Evolutionary conservation across 2,329 filamentous ascomycete genomes (phyloP).

Genomic region (Penicillium sp.): DNA sequence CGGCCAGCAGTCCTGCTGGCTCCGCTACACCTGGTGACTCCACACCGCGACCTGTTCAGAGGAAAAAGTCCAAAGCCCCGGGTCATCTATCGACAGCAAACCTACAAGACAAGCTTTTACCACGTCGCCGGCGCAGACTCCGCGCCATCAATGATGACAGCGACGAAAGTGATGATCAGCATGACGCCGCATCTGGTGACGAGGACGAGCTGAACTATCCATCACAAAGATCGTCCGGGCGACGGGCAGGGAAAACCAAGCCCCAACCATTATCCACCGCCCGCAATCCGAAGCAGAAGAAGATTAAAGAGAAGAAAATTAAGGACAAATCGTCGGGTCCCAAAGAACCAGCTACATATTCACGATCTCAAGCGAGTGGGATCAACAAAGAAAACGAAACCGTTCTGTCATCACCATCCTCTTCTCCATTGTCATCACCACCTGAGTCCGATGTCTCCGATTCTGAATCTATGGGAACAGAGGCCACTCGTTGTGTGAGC

Average conservation of each 20-base stretch:
- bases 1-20: conserved; percentile 35
- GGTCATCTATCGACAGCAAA: conserved; percentile 35
- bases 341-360: conserved; percentile 12
- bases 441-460: conserved; percentile 33
- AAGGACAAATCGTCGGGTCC: conserved; percentile 13
- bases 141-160: conserved; percentile 18
- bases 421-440: conserved; percentile 37
- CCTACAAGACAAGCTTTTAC: conserved; percentile 39
- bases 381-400: conserved; percentile 36
- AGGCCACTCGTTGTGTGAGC: conserved; percentile 28
- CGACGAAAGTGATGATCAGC: conserved; percentile 31
- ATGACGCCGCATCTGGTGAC: conserved; percentile 27
- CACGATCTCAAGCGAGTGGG: conserved; percentile 12
- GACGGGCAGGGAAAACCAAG: conserved; percentile 21
- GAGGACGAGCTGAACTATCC: conserved; percentile 41
- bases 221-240: conserved; percentile 15
- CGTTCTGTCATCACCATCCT: conserved; percentile 31
- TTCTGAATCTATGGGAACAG: conserved; percentile 21
- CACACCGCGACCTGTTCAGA: neutral
- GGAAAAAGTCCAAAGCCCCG: conserved; percentile 12
- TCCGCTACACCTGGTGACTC: conserved; percentile 8
- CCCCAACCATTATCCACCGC: conserved; percentile 23
- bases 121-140: conserved; percentile 30
- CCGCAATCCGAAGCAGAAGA: conserved; percentile 16
- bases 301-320: conserved; percentile 16